A percentile compares a stretch with the other conserved stretches of the same genome.
Evolutionary conservation across 1,284 basidiomycete genomes (phyloP).

Genomic region (Sporisorium sorghi): DNA sequence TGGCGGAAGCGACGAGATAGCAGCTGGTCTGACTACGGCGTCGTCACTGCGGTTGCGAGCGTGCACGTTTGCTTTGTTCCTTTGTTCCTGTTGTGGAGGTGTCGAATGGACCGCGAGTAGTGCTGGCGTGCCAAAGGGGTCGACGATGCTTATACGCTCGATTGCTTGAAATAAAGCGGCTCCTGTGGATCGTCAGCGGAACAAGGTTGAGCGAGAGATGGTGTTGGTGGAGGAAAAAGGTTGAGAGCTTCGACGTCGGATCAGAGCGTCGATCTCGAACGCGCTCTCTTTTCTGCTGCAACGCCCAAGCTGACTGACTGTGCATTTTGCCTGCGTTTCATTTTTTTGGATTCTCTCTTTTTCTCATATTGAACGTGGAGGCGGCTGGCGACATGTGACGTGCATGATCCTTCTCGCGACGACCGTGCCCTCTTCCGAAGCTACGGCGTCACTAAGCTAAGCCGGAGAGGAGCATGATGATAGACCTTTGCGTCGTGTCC

Average conservation of each 20-base stretch:
- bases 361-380: neutral
- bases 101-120: neutral
- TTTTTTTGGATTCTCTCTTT: neutral
- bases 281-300: constrained; percentile 1
- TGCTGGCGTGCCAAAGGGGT: neutral
- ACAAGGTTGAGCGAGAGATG: neutral
- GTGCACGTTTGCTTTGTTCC: neutral
- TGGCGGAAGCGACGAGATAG: neutral
- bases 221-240: neutral
- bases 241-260: constrained; percentile 1
- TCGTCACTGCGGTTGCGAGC: neutral
- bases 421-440: constrained; percentile 1
- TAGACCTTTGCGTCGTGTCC: neutral
- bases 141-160: neutral
- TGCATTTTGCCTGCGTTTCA: constrained; percentile 10
- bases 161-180: neutral
- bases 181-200: neutral
- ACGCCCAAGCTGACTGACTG: constrained; percentile 16
- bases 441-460: no score
- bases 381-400: constrained; percentile 8
- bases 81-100: neutral
- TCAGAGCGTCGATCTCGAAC: constrained; percentile 11
- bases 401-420: constrained; percentile 5
- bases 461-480: neutral
- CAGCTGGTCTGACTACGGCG: neutral